Conservation (phyloP, 805 yeast genomes). For the Saccharomycopsis sp. region DNA sequence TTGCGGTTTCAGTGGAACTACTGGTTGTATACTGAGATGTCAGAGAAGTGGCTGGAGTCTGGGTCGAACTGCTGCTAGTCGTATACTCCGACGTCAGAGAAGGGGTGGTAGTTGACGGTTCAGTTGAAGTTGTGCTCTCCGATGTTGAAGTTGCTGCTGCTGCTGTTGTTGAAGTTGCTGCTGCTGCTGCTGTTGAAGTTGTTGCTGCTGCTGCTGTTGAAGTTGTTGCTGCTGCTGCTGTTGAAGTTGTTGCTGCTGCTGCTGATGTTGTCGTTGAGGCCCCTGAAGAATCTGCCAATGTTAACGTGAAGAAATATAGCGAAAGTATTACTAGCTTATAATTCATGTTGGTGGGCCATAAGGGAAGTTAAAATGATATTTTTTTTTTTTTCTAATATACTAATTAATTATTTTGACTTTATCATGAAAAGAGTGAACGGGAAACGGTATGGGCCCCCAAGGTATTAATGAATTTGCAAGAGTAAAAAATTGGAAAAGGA, state of each 20-base stretch:
- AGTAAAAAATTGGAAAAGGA: no score
- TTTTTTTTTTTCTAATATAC: no score
- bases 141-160: not conserved
- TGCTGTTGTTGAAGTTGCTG: not conserved
- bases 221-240: not conserved
- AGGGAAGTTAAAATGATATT: no score
- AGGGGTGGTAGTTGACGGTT: not conserved
- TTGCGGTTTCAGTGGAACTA: not conserved
- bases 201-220: constrained; percentile 1
- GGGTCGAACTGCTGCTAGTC: not conserved
- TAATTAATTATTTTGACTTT: no score
- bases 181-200: not conserved
- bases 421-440: no score
- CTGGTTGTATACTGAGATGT: not conserved
- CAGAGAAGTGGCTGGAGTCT: not conserved
- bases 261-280: not conserved
- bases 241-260: not conserved
- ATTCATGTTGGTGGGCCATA: not conserved
- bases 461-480: no score
- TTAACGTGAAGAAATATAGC: not conserved
- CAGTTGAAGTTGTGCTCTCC: not conserved
- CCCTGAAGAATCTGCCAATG: not conserved
- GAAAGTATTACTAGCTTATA: not conserved
- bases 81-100: not conserved
- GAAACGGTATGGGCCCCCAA: no score